Evolutionary conservation across 148 eudicot species (phyloP), one percentile per base, ranked within the genome.

Genomic region (Camellia sinensis): DNA sequence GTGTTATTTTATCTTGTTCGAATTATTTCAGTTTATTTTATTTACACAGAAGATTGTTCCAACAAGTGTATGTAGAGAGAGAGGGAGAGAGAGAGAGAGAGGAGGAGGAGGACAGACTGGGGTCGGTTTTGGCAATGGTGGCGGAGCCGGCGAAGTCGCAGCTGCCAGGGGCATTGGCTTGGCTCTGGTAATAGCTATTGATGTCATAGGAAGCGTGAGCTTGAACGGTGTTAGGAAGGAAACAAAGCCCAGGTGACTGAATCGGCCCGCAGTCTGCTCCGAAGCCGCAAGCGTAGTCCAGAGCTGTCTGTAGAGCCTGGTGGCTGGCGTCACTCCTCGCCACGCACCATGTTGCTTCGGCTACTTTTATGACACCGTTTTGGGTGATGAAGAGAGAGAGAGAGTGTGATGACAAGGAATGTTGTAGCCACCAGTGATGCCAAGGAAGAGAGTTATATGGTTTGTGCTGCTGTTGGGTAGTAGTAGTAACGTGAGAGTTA

Each of bases 191-290:
- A 41, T 79, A 89, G 62, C 97, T 93, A 67, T 93, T 93, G 80
- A 82, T 91, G 12, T 93, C 97, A 46, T 93, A 93, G 3, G 97
- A 93, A 59, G 95, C 93, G 69, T 93, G 97, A 1, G 95, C 92
- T 11, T 84, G 89, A 0, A 93, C 6, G 0, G 95, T 90, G 63
- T 93, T 93, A 0, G 97, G 97, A 6, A 93, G 82, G 67, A 69
- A 91, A 76, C 97, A 93, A 0, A 89, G 86, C 21, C 97, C 95
- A 5, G 82, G 29, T 3, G 84, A 59, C 71, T 82, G 86, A 3
- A 93, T 68, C 0, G 95, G 93, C 6, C 80, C 78, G 70, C 97
- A 93, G 77, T 91, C 94, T 0, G 94, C 94, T 3, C 92, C 94
- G 0, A 86, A 75, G 12, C 81, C 76, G 59, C 94, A 91, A 0